Evolutionary conservation across 1,284 basidiomycete genomes (phyloP), one percentile per base, ranked within the genome.

Genomic region (Pseudozyma thailandica): DNA sequence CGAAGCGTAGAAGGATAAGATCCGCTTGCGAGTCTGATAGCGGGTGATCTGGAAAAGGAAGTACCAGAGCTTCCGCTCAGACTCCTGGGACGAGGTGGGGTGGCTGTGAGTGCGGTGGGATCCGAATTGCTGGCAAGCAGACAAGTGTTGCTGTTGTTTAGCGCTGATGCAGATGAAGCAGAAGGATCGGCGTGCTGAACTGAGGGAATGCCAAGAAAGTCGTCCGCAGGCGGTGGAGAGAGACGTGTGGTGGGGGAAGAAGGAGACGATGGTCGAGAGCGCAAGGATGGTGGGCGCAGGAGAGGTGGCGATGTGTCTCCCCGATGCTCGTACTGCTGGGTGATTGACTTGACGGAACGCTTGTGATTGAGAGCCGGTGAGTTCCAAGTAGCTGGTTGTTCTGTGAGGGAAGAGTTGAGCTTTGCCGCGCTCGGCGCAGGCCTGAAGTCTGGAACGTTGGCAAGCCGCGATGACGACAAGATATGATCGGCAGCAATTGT

Each of bases 291-390:
- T 15, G 44, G 55, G 27, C 41, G 51, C n/a, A 52, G 27, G 1
- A 42, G 33, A 16, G 30, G 8, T 1, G 55, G 42, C 7, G 45
- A 7, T n/a, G 25, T 45, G 21, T 58, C 58, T n/a, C 25, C 35
- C n/a, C 51, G 54, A 18, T 33, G 18, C 30, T 69, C 72, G 56
- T 58, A 59, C 31, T 70, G 50, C 39, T 57, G 33, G 7, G 55
- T 58, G 62, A 71, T 70, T 30, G 57, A 57, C 39, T 51, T 61
- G 59, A 72, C 69, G 12, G 69, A 72, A 9, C 58, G 69, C 50
- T 66, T 66, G 52, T 62, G 63, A 1, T 42, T 35, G 2, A 72
- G 54, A n/a, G 35, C 26, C n/a, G 63, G 50, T 6, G 52, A 12
- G 39, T 13, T 55, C 30, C 23, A 25, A n/a, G 46, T 56, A 23